These are phyloP conservation scores for Striga hermonthica DNA, from an alignment of 305 asterid genomes.

Conservation along the genomic window DNA sequence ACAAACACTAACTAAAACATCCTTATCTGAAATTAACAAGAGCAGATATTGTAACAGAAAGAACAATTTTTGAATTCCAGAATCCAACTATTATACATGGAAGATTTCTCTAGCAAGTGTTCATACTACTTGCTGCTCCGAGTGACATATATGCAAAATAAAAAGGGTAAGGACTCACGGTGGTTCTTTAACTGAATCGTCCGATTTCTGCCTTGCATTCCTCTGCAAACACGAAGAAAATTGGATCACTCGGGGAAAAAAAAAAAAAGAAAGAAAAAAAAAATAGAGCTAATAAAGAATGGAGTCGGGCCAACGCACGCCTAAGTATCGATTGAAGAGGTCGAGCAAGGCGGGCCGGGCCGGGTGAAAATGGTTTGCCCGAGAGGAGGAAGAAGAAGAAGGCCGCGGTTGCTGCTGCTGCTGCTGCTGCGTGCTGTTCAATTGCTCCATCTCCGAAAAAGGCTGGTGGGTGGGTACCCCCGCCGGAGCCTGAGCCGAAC, in stretches of 20 bases:
- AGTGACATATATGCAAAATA: neutral
- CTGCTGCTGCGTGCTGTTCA: conserved; percentile 36
- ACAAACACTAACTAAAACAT: no score
- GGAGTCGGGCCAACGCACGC: no score
- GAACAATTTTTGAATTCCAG: no score
- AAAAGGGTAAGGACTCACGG: conserved; percentile 57
- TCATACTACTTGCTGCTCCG: no score
- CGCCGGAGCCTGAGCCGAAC: no score
- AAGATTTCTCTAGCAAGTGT: no score
- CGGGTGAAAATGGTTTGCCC: conserved; percentile 79
- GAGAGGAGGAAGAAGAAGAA: conserved; percentile 61
- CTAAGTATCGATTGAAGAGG: conserved; percentile 78
- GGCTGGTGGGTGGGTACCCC: conserved; percentile 31
- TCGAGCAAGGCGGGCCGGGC: conserved; percentile 73
- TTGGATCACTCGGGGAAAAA: neutral
- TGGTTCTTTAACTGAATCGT: conserved; percentile 65
- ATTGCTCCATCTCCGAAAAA: conserved; percentile 46
- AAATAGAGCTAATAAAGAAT: no score
- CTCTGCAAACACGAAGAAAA: conserved; percentile 44
- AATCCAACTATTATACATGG: no score
- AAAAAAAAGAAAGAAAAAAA: no score
- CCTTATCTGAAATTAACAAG: no score
- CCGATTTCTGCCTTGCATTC: conserved; percentile 56
- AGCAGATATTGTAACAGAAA: no score
- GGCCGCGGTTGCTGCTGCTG: conserved; percentile 55